Percentiles rank a stretch among this genome's conserved stretches.
Evolutionary conservation across 768 basidiomycete genomes (phyloP).

Genomic region (Sarcodon sp.): DNA sequence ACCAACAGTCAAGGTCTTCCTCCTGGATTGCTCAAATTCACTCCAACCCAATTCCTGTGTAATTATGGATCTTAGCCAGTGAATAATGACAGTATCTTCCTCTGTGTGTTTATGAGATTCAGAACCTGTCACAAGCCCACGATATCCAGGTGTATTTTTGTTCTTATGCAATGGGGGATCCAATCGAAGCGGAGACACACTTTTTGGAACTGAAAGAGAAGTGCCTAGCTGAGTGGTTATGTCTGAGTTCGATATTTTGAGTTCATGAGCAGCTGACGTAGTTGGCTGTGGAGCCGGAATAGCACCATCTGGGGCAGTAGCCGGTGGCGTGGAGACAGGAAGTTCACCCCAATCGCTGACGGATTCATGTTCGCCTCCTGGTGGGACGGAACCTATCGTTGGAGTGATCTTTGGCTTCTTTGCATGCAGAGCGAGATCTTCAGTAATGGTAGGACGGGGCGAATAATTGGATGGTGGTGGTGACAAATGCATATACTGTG

Average conservation of each 20-base stretch:
- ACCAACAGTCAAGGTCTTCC: conserved; percentile 9
- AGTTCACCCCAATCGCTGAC: too few species aligned
- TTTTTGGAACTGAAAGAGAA: background rate
- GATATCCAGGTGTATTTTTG: conserved; percentile 1
- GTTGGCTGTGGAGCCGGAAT: background rate
- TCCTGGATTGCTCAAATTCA: conserved; percentile 32
- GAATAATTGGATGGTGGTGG: background rate
- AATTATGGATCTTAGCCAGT: conserved; percentile 30
- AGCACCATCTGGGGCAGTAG: background rate
- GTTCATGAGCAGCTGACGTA: background rate
- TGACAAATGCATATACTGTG: background rate
- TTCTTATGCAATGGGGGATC: background rate
- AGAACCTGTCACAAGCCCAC: conserved; percentile 3
- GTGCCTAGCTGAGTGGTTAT: background rate
- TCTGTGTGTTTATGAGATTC: conserved; percentile 16
- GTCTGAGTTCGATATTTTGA: background rate
- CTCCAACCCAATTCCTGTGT: conserved; percentile 30
- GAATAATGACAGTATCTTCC: conserved; percentile 26
- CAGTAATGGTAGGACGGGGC: background rate
- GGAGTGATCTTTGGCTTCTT: too few species aligned
- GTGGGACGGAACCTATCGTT: too few species aligned
- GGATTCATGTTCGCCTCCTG: too few species aligned
- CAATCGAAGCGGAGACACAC: background rate
- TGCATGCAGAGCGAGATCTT: too few species aligned
- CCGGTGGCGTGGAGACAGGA: too few species aligned